phyloP scores from a whole-genome alignment of 352 stramenopile species.

The Globisporangium orthogonon region DNA sequence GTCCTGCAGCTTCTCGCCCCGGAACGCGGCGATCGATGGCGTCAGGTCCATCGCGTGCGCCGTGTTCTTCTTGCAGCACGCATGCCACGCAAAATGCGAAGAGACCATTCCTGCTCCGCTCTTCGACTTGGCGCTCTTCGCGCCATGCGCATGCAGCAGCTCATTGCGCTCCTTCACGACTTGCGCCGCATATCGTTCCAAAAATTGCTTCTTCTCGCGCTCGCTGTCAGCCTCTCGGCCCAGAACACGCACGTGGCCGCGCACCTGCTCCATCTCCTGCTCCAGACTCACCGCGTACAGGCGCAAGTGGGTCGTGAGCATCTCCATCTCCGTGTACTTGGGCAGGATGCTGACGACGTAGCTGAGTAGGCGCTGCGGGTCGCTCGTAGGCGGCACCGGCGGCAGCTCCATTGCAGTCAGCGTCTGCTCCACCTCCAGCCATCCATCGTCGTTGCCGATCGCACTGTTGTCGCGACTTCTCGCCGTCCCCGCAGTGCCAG shows the following conservation, averaged over 20 bases:
- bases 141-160: slow-evolving; percentile 49
- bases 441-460: slow-evolving; percentile 16
- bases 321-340: slow-evolving; percentile 81
- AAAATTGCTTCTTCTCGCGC: slow-evolving; percentile 72
- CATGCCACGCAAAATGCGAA: slow-evolving; percentile 68
- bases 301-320: slow-evolving; percentile 65
- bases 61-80: slow-evolving; percentile 78
- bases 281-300: slow-evolving; percentile 64
- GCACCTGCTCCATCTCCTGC: slow-evolving; percentile 73
- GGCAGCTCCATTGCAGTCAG: slow-evolving; percentile 46
- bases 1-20: slow-evolving; percentile 71
- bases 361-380: slow-evolving; percentile 63
- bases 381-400: slow-evolving; percentile 58
- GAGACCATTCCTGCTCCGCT: neutral
- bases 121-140: slow-evolving; percentile 33
- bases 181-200: slow-evolving; percentile 75
- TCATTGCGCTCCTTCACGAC: slow-evolving; percentile 86
- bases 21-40: slow-evolving; percentile 66
- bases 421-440: slow-evolving; percentile 52
- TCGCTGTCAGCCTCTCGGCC: slow-evolving; percentile 41
- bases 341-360: slow-evolving; percentile 75
- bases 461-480: neutral
- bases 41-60: slow-evolving; percentile 55
- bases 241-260: slow-evolving; percentile 48
- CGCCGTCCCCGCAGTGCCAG: neutral